Conservation (phyloP, 768 basidiomycete species). For the Lactifluus piperatus region DNA sequence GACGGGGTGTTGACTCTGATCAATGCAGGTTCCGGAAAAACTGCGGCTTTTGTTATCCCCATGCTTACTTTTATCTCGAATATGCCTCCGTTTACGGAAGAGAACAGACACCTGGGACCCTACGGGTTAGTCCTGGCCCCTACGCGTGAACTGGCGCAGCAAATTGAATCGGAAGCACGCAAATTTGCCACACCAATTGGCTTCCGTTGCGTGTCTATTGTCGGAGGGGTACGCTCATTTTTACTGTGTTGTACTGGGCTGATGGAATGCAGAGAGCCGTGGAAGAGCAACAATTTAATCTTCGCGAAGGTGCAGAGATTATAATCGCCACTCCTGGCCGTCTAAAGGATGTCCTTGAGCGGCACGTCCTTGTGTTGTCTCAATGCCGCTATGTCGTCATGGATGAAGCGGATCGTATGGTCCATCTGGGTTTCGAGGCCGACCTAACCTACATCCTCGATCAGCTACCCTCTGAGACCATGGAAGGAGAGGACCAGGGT, state of each 20-base stretch:
- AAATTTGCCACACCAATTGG: slow-evolving; percentile 89
- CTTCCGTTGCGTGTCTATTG: slow-evolving; percentile 93
- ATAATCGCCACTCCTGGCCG: slow-evolving; percentile 99
- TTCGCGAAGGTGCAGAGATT: slow-evolving; percentile 97
- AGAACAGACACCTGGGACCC: slow-evolving; percentile 89
- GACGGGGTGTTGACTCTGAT: not conserved
- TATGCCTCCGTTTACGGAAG: slow-evolving; percentile 81
- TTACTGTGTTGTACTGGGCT: slow-evolving; percentile 16
- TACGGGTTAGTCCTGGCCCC: slow-evolving; percentile 91
- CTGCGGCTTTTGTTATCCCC: slow-evolving; percentile 96
- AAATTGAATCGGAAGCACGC: slow-evolving; percentile 87
- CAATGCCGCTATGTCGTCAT: slow-evolving; percentile 99
- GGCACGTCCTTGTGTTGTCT: slow-evolving; percentile 88
- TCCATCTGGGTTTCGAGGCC: slow-evolving; percentile 92
- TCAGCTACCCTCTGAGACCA: slow-evolving; percentile 76
- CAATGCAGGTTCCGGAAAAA: slow-evolving; percentile 87
- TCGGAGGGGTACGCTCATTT: slow-evolving; percentile 70
- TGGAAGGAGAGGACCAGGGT: slow-evolving; percentile 76
- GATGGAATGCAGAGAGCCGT: slow-evolving; percentile 56
- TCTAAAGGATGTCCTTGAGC: slow-evolving; percentile 94
- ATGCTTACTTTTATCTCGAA: slow-evolving; percentile 92
- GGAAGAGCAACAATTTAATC: slow-evolving; percentile 95
- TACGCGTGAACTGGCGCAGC: slow-evolving; percentile 97
- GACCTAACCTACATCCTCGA: slow-evolving; percentile 94
- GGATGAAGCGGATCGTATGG: slow-evolving; percentile 99